phyloP scores from a whole-genome alignment of 257 asterid species.

The Solanum sparsipilum region DNA sequence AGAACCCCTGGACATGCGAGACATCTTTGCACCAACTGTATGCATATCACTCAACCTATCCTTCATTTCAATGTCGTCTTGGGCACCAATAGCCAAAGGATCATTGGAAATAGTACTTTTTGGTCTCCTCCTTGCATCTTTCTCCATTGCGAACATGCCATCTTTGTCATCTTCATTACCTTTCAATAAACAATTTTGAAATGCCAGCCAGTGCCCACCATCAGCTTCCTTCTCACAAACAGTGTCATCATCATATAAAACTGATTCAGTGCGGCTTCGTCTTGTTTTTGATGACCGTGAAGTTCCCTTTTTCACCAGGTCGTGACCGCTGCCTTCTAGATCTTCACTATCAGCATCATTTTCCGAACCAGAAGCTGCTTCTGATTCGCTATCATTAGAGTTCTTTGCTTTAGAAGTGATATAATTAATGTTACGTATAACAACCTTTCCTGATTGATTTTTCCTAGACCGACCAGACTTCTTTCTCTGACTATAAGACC shows the following conservation, averaged over 20 bases:
- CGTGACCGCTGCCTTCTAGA: slow-evolving; percentile 20
- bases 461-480: slow-evolving; percentile 29
- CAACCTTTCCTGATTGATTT: slow-evolving; percentile 28
- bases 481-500: slow-evolving; percentile 32
- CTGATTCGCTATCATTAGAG: slow-evolving; percentile 13
- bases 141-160: slow-evolving; percentile 52
- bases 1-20: slow-evolving; percentile 29
- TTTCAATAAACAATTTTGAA: slow-evolving; percentile 68
- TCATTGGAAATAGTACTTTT: slow-evolving; percentile 30
- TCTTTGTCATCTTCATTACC: slow-evolving; percentile 45
- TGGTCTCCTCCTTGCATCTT: slow-evolving; percentile 34
- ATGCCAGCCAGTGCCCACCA: slow-evolving; percentile 77
- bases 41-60: slow-evolving; percentile 30
- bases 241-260: slow-evolving; percentile 23
- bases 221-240: slow-evolving; percentile 41
- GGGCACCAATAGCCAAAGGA: slow-evolving; percentile 37
- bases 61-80: slow-evolving; percentile 28
- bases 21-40: slow-evolving; percentile 19
- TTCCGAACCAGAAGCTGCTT: slow-evolving; percentile 24
- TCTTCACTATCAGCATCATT: slow-evolving; percentile 31
- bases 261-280: slow-evolving; percentile 29
- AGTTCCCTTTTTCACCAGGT: slow-evolving; percentile 14
- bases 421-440: slow-evolving; percentile 40
- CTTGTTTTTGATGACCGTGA: slow-evolving; percentile 35
- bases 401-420: slow-evolving; percentile 21